Base-by-base conservation (phyloP, 2,329 filamentous ascomycete species). In the Gyromitra esculenta region DNA sequence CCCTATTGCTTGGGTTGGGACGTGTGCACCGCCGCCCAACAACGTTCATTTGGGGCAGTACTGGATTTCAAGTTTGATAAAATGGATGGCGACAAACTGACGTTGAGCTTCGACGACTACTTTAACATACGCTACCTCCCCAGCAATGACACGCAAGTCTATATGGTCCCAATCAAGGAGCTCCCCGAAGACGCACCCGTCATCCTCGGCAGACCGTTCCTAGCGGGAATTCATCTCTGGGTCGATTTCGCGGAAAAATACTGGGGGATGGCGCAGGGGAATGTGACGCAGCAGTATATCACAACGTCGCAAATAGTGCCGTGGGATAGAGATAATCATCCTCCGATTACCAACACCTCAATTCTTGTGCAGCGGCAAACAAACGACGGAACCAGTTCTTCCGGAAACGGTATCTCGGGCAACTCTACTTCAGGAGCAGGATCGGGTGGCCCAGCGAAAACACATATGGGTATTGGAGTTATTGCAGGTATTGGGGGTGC, bases 231-330 rank as follows among this genome's bases (percentile, higher is more conserved):
- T 9, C 77, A 78, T 43, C 60, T 78, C 15, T 78, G 77, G 77
- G 77, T 78, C 5, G 77, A 78, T 48, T 78, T 75, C 39, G 77
- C 67, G 1, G 77, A 74, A 52, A 67, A 48, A 45, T 78, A 77
- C 43, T 78, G 76, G 59, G 60, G 60, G 1, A 68, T 78, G 63
- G 64, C 56, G 37, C 62, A 76, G 57, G 56, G 74, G 9, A 67
- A 75, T 18, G 15, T 54, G 2, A 63, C 57, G 8, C 45, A 43
- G 39, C 52, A 71, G 37, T 39, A 35, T 1, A 21, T n/a, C 8
- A n/a, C 25, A 9, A n/a, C 8, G 2, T 57, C 62, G 8, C 35
- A 59, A 4, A 56, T 77, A 0, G 52, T 77, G 0, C 56, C 56
- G 7, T 75, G 74, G 69, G 66, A 75, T 11, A 65, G 64, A 39